These are phyloP conservation scores for Schwanniomyces etchellsii DNA, from an alignment of 1,139 yeast genomes.

Conservation along the genomic window DNA sequence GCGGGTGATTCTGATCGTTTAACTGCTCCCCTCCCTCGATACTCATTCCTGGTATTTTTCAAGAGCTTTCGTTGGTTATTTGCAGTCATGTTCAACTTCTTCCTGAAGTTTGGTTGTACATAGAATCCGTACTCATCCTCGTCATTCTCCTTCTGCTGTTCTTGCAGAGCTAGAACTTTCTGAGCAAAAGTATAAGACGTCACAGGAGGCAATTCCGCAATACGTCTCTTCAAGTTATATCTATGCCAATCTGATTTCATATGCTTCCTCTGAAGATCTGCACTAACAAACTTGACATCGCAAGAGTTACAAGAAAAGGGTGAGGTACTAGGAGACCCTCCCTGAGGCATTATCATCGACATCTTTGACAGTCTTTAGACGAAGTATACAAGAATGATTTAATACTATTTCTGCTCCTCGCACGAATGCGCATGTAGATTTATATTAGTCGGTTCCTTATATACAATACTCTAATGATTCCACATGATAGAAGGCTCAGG, in stretches of 20 bases:
- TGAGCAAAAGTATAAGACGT: conserved; percentile 78
- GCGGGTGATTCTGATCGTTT: conserved; percentile 22
- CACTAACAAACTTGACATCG: conserved; percentile 66
- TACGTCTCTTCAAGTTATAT: conserved; percentile 86
- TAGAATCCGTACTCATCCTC: conserved; percentile 64
- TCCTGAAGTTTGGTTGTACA: conserved; percentile 15
- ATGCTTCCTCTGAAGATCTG: conserved; percentile 80
- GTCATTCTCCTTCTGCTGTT: conserved; percentile 19
- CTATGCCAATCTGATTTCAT: conserved; percentile 98
- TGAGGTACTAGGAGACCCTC: conserved; percentile 29
- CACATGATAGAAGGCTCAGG: conserved; percentile 37
- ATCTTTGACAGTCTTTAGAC: conserved; percentile 7
- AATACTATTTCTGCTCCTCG: neutral
- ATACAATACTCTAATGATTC: no score
- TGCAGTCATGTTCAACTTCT: conserved; percentile 1
- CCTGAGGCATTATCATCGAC: conserved; percentile 24
- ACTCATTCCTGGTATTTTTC: conserved; percentile 7
- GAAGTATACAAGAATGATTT: conserved; percentile 1
- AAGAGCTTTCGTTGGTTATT: conserved; percentile 5
- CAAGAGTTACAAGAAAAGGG: conserved; percentile 84
- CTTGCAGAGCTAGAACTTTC: conserved; percentile 39
- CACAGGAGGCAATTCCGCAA: conserved; percentile 77
- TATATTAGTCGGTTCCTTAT: neutral
- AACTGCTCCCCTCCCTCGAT: conserved; percentile 11
- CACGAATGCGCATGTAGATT: neutral